Evolutionary conservation across 2,329 filamentous ascomycete genomes (phyloP).

Genomic region (Metarhizium robertsii): DNA sequence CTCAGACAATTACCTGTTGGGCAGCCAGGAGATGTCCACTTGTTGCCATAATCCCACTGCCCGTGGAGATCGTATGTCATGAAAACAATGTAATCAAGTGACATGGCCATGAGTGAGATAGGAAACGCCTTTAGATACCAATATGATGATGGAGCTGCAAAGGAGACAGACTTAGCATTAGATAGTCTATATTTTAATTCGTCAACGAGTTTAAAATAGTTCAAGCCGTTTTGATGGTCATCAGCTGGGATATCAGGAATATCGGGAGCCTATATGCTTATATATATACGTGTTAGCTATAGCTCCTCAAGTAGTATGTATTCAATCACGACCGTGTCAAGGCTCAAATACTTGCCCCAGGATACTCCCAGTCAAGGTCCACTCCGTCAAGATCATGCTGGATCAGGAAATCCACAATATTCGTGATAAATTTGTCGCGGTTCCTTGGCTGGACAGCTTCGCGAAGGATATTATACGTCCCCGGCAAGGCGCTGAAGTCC

Average conservation of each 20-base stretch:
- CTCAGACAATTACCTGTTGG: slow-evolving; percentile 23
- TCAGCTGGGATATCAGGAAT: background rate
- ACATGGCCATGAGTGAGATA: slow-evolving; percentile 15
- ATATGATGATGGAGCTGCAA: slow-evolving; percentile 23
- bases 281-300: too few relatives aligned
- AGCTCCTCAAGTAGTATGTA: too few relatives aligned
- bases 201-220: background rate
- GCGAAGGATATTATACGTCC: slow-evolving; percentile 11
- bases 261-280: background rate
- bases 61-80: slow-evolving; percentile 28
- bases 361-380: background rate
- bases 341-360: too few relatives aligned
- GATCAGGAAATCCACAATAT: too few relatives aligned
- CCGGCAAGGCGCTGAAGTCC: slow-evolving; percentile 11
- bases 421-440: slow-evolving; percentile 16
- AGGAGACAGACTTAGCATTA: background rate
- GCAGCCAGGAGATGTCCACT: slow-evolving; percentile 15
- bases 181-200: too few relatives aligned
- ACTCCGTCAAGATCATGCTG: background rate
- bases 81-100: slow-evolving; percentile 23
- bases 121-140: slow-evolving; percentile 25
- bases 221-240: background rate
- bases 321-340: too few relatives aligned
- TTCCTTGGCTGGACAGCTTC: slow-evolving; percentile 17
- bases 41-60: slow-evolving; percentile 22